Evolutionary conservation across 2,329 filamentous ascomycete species (phyloP), one percentile per base, ranked within the genome.

Genomic region (Botrytis tulipae): DNA sequence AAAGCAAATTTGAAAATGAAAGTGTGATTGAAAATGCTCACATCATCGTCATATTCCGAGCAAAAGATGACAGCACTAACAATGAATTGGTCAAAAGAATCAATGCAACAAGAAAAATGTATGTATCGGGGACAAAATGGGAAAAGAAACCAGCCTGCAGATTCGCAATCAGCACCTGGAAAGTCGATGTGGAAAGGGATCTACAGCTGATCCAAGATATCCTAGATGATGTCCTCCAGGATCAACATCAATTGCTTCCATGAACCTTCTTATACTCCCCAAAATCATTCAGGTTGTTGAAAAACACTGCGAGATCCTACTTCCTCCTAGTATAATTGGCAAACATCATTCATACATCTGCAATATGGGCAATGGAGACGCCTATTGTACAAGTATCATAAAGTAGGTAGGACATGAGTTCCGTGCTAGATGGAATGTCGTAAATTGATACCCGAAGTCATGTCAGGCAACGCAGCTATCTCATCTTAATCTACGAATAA

Each of bases 141-240:
- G 85, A 89, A 60, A 92, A 92, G 0, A 83, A 85, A 73, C 88
- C 90, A 73, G 95, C 95, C 14, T 92, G 91, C 75, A 87, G 95
- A n/a, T 89, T 97, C 77, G 95, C 95, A 0, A 89, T 97, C 60
- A 92, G 92, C 57, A 98, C 93, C 79, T 97, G 94, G 93, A 89
- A 88, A 81, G 91, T 93, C 2, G 86, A 95, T 79, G 86, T 90
- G 0, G 85, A 90, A 66, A 86, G 86, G 74, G 94, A 97, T 80
- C 83, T 91, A 74, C 83, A 82, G 32, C 81, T 93, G n/a, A 87
- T 97, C 25, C 86, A 84, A 75, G 83, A 85, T 8, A 90, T 95
- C 4, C 81, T 97, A 78, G 83, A 77, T 54, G 73, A 67, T 7
- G 73, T 74, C 42, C 60, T 75, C 16, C 72, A 10, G 22, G 20